Conservation (phyloP, 306 rosid species). For the Prunus fruticosa region DNA sequence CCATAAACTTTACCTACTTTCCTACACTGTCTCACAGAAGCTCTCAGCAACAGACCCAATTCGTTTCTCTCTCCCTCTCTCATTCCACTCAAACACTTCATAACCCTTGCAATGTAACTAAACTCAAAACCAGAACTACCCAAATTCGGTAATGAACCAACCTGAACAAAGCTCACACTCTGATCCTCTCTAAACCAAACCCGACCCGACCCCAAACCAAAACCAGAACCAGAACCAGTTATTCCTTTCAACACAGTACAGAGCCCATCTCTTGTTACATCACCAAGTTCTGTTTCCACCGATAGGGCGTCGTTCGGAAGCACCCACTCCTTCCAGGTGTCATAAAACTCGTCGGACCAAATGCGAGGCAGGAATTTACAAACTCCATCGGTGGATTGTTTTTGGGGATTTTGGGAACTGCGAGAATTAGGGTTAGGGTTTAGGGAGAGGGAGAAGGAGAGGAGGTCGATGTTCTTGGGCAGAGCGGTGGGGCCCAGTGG, state of each 20-base stretch:
- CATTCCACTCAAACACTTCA: constrained; percentile 70
- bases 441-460: constrained; percentile 44
- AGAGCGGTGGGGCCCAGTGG: constrained; percentile 63
- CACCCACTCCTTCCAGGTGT: constrained; percentile 66
- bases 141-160: constrained; percentile 35
- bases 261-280: constrained; percentile 10
- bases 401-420: neutral
- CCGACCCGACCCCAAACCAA: constrained; percentile 32
- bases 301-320: constrained; percentile 53
- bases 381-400: neutral
- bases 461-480: constrained; percentile 93
- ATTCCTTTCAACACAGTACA: constrained; percentile 27
- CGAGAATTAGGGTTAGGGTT: constrained; percentile 24
- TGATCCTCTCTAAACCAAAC: constrained; percentile 38
- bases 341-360: constrained; percentile 71
- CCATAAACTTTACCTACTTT: constrained; percentile 59
- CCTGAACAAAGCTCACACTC: constrained; percentile 44
- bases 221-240: constrained; percentile 20
- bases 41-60: constrained; percentile 55
- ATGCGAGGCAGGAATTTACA: constrained; percentile 31
- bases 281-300: constrained; percentile 11
- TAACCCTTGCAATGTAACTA: constrained; percentile 48
- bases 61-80: constrained; percentile 54
- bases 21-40: constrained; percentile 38
- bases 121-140: constrained; percentile 31